Percentiles rank a stretch among this genome's conserved stretches.
Conservation (phyloP, 768 basidiomycete species). For the Leccinum fibrillosum region DNA sequence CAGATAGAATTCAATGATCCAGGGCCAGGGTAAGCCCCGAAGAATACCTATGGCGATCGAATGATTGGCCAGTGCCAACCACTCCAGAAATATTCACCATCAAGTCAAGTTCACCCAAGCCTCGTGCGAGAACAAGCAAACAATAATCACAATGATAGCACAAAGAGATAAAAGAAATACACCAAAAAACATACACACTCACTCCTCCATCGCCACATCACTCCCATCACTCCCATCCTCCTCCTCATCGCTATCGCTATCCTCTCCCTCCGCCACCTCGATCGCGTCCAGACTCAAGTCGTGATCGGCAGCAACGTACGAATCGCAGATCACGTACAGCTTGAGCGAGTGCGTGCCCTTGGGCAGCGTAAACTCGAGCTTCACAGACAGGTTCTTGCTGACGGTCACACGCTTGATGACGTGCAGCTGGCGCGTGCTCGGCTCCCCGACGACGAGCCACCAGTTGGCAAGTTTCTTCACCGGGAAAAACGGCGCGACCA, state of each 20-base stretch:
- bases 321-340: slow-evolving; percentile 90
- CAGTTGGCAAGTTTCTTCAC: slow-evolving; percentile 89
- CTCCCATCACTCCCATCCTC: slow-evolving; percentile 48
- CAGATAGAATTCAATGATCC: too few relatives aligned
- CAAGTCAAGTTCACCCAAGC: too few relatives aligned
- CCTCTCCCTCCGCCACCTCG: slow-evolving; percentile 69
- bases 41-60: too few relatives aligned
- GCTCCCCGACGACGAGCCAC: slow-evolving; percentile 96
- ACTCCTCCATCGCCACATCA: slow-evolving; percentile 52
- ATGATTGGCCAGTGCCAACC: too few relatives aligned
- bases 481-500: slow-evolving; percentile 94
- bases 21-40: too few relatives aligned
- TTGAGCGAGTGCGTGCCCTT: slow-evolving; percentile 82
- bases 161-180: too few relatives aligned
- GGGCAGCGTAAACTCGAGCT: slow-evolving; percentile 88
- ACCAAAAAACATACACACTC: background rate
- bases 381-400: slow-evolving; percentile 65
- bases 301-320: slow-evolving; percentile 89
- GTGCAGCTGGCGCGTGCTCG: slow-evolving; percentile 73
- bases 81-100: too few relatives aligned
- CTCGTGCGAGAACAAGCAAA: too few relatives aligned
- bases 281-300: slow-evolving; percentile 81
- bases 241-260: slow-evolving; percentile 72
- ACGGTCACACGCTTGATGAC: slow-evolving; percentile 86
- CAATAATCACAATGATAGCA: too few relatives aligned